phyloP scores from a whole-genome alignment of 257 asterid species.

The Prunella vulgaris region DNA sequence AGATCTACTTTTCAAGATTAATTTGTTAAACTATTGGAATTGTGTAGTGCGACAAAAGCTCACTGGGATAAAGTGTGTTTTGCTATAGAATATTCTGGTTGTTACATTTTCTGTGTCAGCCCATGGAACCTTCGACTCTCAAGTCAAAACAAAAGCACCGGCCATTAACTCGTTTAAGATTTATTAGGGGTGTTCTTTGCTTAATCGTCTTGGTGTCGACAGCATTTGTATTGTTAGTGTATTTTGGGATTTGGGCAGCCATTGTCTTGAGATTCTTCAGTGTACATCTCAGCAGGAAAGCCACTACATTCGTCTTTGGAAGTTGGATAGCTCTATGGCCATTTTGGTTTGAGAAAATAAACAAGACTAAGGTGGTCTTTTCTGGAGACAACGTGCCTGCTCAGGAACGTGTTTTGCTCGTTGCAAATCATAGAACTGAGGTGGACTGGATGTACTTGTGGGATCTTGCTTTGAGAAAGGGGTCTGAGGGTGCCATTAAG shows the following conservation, averaged over 20 bases:
- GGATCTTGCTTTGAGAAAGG: conserved; percentile 84
- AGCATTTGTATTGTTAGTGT: conserved; percentile 70
- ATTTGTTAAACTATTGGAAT: background rate
- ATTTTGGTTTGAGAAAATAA: conserved; percentile 69
- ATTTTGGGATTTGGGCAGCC: conserved; percentile 62
- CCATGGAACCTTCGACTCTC: conserved; percentile 41
- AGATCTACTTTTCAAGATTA: conserved; percentile 15
- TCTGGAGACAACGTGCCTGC: conserved; percentile 72
- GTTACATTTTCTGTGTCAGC: background rate
- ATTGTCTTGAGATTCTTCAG: conserved; percentile 50
- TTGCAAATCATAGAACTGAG: conserved; percentile 88
- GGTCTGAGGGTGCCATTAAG: conserved; percentile 58
- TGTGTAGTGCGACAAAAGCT: background rate
- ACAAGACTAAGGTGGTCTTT: conserved; percentile 70
- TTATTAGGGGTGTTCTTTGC: conserved; percentile 61
- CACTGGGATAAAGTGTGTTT: background rate
- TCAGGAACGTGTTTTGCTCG: conserved; percentile 59
- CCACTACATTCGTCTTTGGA: conserved; percentile 62
- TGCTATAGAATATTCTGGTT: background rate
- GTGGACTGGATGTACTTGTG: conserved; percentile 98
- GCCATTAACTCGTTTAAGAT: conserved; percentile 48
- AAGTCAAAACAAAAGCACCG: conserved; percentile 36
- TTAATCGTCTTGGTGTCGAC: conserved; percentile 48
- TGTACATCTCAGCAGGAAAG: conserved; percentile 58
- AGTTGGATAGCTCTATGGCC: conserved; percentile 94